A percentile compares a stretch with the other conserved stretches of the same genome.
These are phyloP conservation scores for Gynostemma pentaphyllum DNA, from an alignment of 306 rosid species.

Conservation along the genomic window DNA sequence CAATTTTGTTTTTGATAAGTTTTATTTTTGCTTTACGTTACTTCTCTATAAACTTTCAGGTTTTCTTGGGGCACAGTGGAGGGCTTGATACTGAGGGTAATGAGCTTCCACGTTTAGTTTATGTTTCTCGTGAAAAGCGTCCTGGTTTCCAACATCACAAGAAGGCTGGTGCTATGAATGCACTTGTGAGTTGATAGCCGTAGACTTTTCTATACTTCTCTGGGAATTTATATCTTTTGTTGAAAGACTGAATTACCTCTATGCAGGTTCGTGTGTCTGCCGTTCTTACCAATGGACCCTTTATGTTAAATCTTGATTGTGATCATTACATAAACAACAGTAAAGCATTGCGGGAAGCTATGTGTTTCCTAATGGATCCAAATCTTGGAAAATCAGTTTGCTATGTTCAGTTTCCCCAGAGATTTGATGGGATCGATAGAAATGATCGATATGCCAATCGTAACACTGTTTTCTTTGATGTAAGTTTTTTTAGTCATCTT, in stretches of 20 bases:
- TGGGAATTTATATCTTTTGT: not conserved
- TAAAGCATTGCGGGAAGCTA: constrained; percentile 94
- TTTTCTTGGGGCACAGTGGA: constrained; percentile 97
- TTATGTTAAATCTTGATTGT: constrained; percentile 95
- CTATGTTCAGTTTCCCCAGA: constrained; percentile 96
- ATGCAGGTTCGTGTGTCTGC: constrained; percentile 94
- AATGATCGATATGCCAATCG: constrained; percentile 96
- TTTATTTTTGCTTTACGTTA: not conserved
- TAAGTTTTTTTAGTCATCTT: constrained; percentile 23
- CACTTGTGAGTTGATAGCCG: constrained; percentile 62
- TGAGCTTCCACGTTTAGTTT: constrained; percentile 87
- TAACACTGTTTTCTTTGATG: constrained; percentile 94
- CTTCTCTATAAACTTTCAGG: constrained; percentile 28
- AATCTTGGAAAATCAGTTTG: constrained; percentile 89
- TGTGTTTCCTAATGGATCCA: constrained; percentile 99
- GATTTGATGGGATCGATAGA: constrained; percentile 94
- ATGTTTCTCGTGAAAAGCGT: constrained; percentile 99
- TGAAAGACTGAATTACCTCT: constrained; percentile 5
- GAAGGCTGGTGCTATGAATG: constrained; percentile 99
- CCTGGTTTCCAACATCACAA: constrained; percentile 99
- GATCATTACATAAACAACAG: constrained; percentile 98
- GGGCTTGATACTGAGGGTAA: constrained; percentile 89
- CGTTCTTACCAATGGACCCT: constrained; percentile 94
- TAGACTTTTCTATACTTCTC: not conserved
- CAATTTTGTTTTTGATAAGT: not conserved